Conservation (phyloP, 352 stramenopile genomes). For the Globisporangium cystogenes region DNA sequence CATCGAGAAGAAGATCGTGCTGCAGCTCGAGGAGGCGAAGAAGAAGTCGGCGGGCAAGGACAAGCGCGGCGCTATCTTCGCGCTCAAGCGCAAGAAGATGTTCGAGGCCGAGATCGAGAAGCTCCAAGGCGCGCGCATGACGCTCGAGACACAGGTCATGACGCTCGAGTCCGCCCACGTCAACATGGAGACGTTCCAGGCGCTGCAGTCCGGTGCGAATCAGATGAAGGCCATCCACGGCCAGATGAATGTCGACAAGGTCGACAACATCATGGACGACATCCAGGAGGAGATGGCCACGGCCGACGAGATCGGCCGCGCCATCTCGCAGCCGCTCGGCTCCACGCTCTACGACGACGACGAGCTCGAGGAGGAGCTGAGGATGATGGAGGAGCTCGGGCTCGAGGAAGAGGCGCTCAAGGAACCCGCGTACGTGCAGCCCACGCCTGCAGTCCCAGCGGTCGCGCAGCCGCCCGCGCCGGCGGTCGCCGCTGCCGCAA, state of each 20-base stretch:
- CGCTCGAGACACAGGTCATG: slow-evolving; percentile 92
- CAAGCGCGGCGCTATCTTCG: slow-evolving; percentile 97
- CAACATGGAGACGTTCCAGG: slow-evolving; percentile 97
- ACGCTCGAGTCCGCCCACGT: slow-evolving; percentile 89
- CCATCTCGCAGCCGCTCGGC: slow-evolving; percentile 93
- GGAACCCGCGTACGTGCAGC: slow-evolving; percentile 13
- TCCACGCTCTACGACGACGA: slow-evolving; percentile 92
- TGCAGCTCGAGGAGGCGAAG: slow-evolving; percentile 93
- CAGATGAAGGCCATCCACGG: slow-evolving; percentile 96
- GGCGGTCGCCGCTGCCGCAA: slow-evolving; percentile 11
- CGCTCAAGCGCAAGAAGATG: slow-evolving; percentile 98
- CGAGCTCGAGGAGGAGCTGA: slow-evolving; percentile 93
- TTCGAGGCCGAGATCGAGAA: slow-evolving; percentile 98
- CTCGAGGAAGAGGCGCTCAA: slow-evolving; percentile 87
- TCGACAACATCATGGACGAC: slow-evolving; percentile 98
- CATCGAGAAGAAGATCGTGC: slow-evolving; percentile 95
- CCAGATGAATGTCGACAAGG: slow-evolving; percentile 95
- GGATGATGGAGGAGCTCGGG: slow-evolving; percentile 90
- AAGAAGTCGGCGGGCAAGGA: slow-evolving; percentile 95
- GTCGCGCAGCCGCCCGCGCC: slow-evolving; percentile 12
- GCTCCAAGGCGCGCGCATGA: slow-evolving; percentile 96
- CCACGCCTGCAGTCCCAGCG: slow-evolving; percentile 15
- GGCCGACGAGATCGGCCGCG: slow-evolving; percentile 91
- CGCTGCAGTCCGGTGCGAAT: slow-evolving; percentile 88
- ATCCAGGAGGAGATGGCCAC: slow-evolving; percentile 97